A percentile compares a stretch with the other conserved stretches of the same genome.
Evolutionary conservation across 192 early-diverging fungal genomes (phyloP).

Genomic region (Backusella sp.): DNA sequence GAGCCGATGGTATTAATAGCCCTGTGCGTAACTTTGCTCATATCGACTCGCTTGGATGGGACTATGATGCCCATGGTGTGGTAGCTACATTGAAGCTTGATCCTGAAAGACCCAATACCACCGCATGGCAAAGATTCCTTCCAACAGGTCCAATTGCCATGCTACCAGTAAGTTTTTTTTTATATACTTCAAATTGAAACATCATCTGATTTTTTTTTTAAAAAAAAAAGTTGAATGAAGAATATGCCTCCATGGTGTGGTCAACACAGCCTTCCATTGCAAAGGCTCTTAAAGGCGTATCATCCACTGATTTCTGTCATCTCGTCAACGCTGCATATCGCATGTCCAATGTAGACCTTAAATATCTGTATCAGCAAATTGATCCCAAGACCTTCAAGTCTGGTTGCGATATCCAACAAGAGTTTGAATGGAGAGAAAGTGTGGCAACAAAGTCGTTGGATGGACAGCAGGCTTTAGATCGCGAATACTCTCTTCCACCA

Average conservation of each 20-base stretch:
- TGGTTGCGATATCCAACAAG: conserved; percentile 51
- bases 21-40: conserved; percentile 78
- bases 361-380: conserved; percentile 64
- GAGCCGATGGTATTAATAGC: conserved; percentile 89
- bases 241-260: conserved; percentile 86
- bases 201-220: neutral
- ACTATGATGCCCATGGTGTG: conserved; percentile 83
- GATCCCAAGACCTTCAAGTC: conserved; percentile 37
- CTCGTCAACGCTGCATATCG: conserved; percentile 85
- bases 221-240: conserved; percentile 51
- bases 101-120: conserved; percentile 44
- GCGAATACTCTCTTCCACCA: conserved; percentile 51
- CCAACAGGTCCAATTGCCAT: conserved; percentile 92
- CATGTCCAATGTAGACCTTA: conserved; percentile 66
- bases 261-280: conserved; percentile 70
- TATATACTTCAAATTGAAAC: neutral
- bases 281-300: conserved; percentile 57
- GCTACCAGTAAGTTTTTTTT: conserved; percentile 67
- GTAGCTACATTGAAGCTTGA: conserved; percentile 82
- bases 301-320: conserved; percentile 58
- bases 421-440: conserved; percentile 68
- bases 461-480: conserved; percentile 14
- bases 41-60: conserved; percentile 83
- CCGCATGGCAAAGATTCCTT: conserved; percentile 94
- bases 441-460: conserved; percentile 30